phyloP scores from a whole-genome alignment of 2,329 filamentous ascomycete genomes.

The Helotiales sp. region DNA sequence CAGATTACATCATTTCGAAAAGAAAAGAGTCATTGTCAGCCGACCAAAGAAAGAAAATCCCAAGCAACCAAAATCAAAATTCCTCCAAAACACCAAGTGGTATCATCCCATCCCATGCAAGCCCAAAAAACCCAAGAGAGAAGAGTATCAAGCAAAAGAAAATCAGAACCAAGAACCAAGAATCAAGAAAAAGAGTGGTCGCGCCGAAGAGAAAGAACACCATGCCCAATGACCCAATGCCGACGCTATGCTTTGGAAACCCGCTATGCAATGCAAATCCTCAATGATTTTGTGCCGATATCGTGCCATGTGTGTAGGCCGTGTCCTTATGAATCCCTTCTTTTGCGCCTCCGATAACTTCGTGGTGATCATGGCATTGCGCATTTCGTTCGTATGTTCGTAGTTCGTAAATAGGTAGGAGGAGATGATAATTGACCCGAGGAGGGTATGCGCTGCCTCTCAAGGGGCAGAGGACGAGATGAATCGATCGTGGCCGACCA shows the following conservation, averaged over 20 bases:
- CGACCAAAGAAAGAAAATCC: conserved; percentile 6
- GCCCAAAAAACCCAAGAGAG: conserved; percentile 6
- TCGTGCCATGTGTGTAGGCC: conserved; percentile 19
- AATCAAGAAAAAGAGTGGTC: conserved; percentile 9
- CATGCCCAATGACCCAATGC: conserved; percentile 27
- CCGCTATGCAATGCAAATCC: conserved; percentile 32
- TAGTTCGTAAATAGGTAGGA: conserved; percentile 10
- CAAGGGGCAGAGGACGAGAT: conserved; percentile 30
- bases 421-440: conserved; percentile 7
- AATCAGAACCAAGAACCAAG: conserved; percentile 15
- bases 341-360: conserved; percentile 36
- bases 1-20: conserved; percentile 25
- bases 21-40: conserved; percentile 11
- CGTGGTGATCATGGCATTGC: conserved; percentile 32
- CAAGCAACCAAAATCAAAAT: conserved; percentile 14
- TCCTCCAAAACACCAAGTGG: conserved; percentile 32
- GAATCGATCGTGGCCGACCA: conserved; percentile 33
- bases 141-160: conserved; percentile 6
- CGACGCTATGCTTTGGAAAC: conserved; percentile 31
- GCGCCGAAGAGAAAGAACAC: conserved; percentile 21
- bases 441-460: conserved; percentile 6
- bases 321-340: conserved; percentile 23
- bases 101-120: conserved; percentile 36
- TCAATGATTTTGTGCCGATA: conserved; percentile 25
- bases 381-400: conserved; percentile 23